Evolutionary conservation across 2,329 filamentous ascomycete genomes (phyloP).

Genomic region (Fusarium sp.): DNA sequence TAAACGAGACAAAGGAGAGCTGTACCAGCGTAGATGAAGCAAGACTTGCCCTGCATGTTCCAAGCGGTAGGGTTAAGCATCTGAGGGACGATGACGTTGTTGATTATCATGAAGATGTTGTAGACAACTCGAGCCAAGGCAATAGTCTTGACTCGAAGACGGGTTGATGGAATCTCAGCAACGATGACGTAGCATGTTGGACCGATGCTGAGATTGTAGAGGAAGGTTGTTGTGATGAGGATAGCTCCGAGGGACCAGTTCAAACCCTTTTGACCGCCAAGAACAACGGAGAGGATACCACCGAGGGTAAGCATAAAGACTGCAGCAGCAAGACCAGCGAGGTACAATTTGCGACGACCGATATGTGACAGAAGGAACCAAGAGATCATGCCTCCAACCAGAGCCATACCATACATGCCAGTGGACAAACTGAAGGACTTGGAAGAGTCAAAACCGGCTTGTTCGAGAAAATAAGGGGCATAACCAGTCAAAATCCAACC

Average conservation of each 20-base stretch:
- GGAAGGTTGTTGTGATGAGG: conserved; percentile 56
- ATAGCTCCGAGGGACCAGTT: conserved; percentile 54
- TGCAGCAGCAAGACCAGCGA: conserved; percentile 50
- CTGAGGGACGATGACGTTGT: conserved; percentile 42
- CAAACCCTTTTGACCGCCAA: conserved; percentile 40
- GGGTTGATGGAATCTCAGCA: conserved; percentile 54
- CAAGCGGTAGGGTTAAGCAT: conserved; percentile 45
- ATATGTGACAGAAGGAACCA: conserved; percentile 54
- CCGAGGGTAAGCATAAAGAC: conserved; percentile 54
- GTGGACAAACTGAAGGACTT: conserved; percentile 56
- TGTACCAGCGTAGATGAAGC: conserved; percentile 38
- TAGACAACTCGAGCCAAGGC: conserved; percentile 51
- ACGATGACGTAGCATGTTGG: conserved; percentile 53
- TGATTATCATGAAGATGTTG: conserved; percentile 40
- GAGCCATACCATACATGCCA: conserved; percentile 55
- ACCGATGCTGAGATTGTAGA: conserved; percentile 48
- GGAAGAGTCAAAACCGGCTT: conserved; percentile 54
- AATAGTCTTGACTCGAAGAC: conserved; percentile 55
- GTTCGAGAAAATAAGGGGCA: conserved; percentile 56
- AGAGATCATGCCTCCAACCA: conserved; percentile 55
- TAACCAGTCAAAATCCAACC: conserved; percentile 39
- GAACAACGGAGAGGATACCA: conserved; percentile 52
- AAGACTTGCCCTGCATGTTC: conserved; percentile 45
- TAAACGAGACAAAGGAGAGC: conserved; percentile 39
- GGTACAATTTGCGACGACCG: conserved; percentile 56